Percentiles rank a stretch among this genome's conserved stretches.
Conservation (phyloP, 2,329 filamentous ascomycete genomes). For the Periconia macrospinosa region DNA sequence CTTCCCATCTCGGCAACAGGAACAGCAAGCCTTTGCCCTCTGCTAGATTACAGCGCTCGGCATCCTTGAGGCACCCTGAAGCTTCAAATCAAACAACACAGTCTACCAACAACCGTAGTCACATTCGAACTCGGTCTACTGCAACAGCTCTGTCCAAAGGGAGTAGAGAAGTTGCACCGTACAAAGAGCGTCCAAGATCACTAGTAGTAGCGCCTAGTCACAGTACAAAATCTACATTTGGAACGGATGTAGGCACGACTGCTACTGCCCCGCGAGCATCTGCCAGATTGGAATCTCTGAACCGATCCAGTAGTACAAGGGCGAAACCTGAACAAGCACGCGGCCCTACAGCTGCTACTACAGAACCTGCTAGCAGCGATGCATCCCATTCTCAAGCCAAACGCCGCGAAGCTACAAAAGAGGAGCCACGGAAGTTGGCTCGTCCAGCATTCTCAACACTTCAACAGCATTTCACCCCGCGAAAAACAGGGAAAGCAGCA, state of each 20-base stretch:
- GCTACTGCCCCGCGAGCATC: conserved; percentile 16
- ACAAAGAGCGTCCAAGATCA: conserved; percentile 28
- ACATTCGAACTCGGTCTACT: conserved; percentile 32
- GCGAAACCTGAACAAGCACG: conserved; percentile 17
- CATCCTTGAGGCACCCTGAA: conserved; percentile 34
- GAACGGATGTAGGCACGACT: conserved; percentile 11
- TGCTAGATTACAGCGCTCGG: conserved; percentile 25
- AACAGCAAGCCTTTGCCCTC: conserved; percentile 20
- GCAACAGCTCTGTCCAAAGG: conserved; percentile 16
- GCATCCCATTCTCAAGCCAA: conserved; percentile 10
- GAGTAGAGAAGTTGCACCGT: conserved; percentile 12
- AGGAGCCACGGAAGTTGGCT: conserved; percentile 25
- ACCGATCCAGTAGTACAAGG: conserved; percentile 28
- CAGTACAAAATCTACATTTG: conserved; percentile 8
- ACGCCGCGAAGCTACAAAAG: conserved; percentile 20
- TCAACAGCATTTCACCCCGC: conserved; percentile 45
- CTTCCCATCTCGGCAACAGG: conserved; percentile 16
- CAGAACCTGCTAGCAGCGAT: conserved; percentile 16
- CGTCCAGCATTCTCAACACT: conserved; percentile 42
- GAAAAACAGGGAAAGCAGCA: conserved; percentile 38
- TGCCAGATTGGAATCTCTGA: conserved; percentile 25
- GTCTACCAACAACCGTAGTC: conserved; percentile 11
- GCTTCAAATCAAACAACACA: conserved; percentile 18
- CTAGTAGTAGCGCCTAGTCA: conserved; percentile 16
- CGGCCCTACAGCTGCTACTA: conserved; percentile 7